Base-by-base conservation (phyloP, 768 basidiomycete genomes). In the Daedaleopsis nitida region DNA sequence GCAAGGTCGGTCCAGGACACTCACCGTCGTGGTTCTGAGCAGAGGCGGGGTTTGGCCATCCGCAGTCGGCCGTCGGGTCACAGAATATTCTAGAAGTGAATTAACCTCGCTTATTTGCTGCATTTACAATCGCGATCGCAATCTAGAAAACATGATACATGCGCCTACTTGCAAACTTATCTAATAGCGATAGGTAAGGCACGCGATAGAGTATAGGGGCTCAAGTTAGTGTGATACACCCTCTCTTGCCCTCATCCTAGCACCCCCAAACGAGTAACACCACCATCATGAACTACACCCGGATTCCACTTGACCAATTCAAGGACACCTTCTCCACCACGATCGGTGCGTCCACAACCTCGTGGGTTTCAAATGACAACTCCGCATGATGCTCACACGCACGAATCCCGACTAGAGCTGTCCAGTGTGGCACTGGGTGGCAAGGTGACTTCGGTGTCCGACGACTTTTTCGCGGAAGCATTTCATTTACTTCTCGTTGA, bases 401-500 rank as follows among this genome's bases (percentile, higher is more conserved):
- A 34, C 13, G 43, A n/a, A n/a, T n/a, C n/a, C 35, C 27, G 7
- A 13, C 12, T 66, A 96, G 97, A 99, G 75, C 81, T 98, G 12
- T 97, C 96, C 34, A 92, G 91, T 63, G 88, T 87, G 17, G 86
- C 88, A 0, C 78, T 98, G 13, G 96, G 94, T 17, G 95, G 88
- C 2, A 74, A 81, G 59, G 78, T 98, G 65, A 70, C 89, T 35
- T 79, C 83, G 2, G 86, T 91, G 49, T 97, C 95, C 2, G 97
- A 99, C 73, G 94, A 99, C 65, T 99, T 98, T 80, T 99, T 99
- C 69, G 94, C 93, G 11, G 85, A 88, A 66, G 94, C 91, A 0
- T 82, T 75, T 64, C 87, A 96, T 76, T 79, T 99, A 24, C 80
- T 99, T 56, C 81, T 91, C 52, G 88, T 92, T 45, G 87, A 88